Conservation (phyloP, 2,329 filamentous ascomycete genomes). For the Colletotrichum coccodes region DNA sequence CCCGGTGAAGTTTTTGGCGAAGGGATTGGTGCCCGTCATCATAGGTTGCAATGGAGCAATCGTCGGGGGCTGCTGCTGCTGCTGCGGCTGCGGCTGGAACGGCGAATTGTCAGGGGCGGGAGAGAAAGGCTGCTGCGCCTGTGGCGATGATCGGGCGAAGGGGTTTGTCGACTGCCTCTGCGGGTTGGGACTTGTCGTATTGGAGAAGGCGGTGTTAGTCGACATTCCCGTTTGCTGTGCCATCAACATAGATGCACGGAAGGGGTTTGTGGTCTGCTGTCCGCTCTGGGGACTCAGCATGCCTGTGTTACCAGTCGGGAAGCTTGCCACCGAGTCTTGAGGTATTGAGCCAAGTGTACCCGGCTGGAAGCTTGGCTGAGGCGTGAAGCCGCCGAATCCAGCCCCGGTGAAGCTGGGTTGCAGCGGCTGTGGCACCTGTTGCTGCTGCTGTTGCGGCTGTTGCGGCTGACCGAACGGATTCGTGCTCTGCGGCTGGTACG, state of each 20-base stretch:
- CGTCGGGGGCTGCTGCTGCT: conserved; percentile 43
- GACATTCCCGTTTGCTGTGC: conserved; percentile 62
- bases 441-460: conserved; percentile 43
- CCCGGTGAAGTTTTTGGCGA: conserved; percentile 58
- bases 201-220: conserved; percentile 51
- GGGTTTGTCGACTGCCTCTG: conserved; percentile 83
- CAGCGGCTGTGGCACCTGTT: conserved; percentile 46
- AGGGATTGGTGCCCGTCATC: conserved; percentile 69
- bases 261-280: conserved; percentile 85
- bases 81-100: conserved; percentile 55
- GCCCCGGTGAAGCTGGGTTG: conserved; percentile 71
- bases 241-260: conserved; percentile 89
- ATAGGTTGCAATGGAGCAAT: conserved; percentile 56
- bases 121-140: conserved; percentile 46
- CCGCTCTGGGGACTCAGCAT: conserved; percentile 53
- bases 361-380: conserved; percentile 68
- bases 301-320: conserved; percentile 58
- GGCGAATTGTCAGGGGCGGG: conserved; percentile 47
- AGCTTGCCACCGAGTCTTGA: conserved; percentile 63
- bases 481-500: conserved; percentile 53
- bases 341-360: conserved; percentile 65
- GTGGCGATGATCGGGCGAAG: conserved; percentile 73
- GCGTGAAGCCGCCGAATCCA: conserved; percentile 85
- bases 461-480: conserved; percentile 44
- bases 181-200: conserved; percentile 47